A percentile compares a stretch with the other conserved stretches of the same genome.
These are phyloP conservation scores for Lactarius akahatsu DNA, from an alignment of 768 basidiomycete genomes.

Conservation along the genomic window DNA sequence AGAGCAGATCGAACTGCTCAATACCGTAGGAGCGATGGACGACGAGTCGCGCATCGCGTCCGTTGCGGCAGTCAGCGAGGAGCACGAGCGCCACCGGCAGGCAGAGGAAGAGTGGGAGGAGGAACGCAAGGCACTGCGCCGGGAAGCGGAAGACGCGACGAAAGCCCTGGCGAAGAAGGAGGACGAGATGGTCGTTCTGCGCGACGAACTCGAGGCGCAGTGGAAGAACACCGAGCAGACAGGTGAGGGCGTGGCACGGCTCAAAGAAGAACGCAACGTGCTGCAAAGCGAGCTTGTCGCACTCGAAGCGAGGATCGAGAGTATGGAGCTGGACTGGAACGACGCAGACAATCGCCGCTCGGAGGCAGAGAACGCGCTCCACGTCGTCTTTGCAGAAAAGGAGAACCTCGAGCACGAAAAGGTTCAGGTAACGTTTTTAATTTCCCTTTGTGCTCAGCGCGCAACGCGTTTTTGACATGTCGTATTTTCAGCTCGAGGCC, in stretches of 20 bases:
- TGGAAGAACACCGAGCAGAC: conserved; percentile 63
- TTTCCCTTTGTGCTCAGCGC: conserved; percentile 5
- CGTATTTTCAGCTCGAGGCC: conserved; percentile 46
- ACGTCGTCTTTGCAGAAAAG: conserved; percentile 51
- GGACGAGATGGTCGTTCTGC: conserved; percentile 43
- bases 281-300: conserved; percentile 34
- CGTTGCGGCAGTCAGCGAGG: conserved; percentile 31
- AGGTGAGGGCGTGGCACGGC: conserved; percentile 46
- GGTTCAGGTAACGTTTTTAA: conserved; percentile 15
- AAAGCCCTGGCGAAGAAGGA: conserved; percentile 39
- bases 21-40: conserved; percentile 35
- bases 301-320: conserved; percentile 33
- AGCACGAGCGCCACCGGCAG: conserved; percentile 43
- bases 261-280: conserved; percentile 37
- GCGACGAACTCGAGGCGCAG: conserved; percentile 67
- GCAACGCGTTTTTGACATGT: background rate
- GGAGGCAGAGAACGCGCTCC: conserved; percentile 56
- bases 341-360: conserved; percentile 54
- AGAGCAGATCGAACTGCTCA: conserved; percentile 61
- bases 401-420: conserved; percentile 48
- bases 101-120: conserved; percentile 50
- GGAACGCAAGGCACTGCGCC: conserved; percentile 46
- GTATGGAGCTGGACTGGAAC: conserved; percentile 56
- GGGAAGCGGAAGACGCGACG: conserved; percentile 39
- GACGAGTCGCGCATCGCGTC: conserved; percentile 43